Evolutionary conservation across 176 grass and related monocot genomes (phyloP), one percentile per base, ranked within the genome.

Genomic region (Cocos nucifera): DNA sequence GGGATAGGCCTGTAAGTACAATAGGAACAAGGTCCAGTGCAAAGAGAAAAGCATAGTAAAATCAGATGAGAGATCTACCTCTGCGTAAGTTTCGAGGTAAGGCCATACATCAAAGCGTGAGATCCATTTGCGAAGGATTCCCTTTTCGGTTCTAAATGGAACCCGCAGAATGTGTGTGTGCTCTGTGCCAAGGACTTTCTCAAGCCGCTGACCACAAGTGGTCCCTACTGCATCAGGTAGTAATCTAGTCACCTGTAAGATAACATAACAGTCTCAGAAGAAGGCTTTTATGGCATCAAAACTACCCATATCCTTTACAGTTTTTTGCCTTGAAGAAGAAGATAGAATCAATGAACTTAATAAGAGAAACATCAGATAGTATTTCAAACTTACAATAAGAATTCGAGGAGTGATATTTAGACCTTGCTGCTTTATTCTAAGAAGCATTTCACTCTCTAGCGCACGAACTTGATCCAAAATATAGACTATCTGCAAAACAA

Each of bases 391-490:
- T 88, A 97, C 93, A 39, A 98, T 98, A 63, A 98, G 84, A 71
- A 98, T 98, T 66, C 85, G 91, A 28, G 93, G 93, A 54, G 77
- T 92, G 67, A 98, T 92, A 54, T 98, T 70, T 54, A 98, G 93
- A 73, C 93, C 93, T 74, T 98, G 93, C 50, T 98, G 93, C 87
- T 98, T 98, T 64, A 98, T 98, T 62, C 87, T 88, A 19, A 98
- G 79, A 56, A 98, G 93, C 93, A 98, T 92, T 74, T 98, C 93
- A 32, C 78, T 80, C 79, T 98, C 93, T 70, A 92, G 73, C 54
- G 93, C 93, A 17, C 84, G 84, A 54, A 98, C 93, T 89, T 98
- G 93, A 75, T 98, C 87, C 58, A 98, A 72, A 69, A 98, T 98
- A 66, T 98, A 98, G 58, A 98, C 93, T 62, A 98, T 70, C 86